Evolutionary conservation across 176 grass and related monocot species (phyloP), one percentile per base, ranked within the genome.

Genomic region (Oryza meyeriana): DNA sequence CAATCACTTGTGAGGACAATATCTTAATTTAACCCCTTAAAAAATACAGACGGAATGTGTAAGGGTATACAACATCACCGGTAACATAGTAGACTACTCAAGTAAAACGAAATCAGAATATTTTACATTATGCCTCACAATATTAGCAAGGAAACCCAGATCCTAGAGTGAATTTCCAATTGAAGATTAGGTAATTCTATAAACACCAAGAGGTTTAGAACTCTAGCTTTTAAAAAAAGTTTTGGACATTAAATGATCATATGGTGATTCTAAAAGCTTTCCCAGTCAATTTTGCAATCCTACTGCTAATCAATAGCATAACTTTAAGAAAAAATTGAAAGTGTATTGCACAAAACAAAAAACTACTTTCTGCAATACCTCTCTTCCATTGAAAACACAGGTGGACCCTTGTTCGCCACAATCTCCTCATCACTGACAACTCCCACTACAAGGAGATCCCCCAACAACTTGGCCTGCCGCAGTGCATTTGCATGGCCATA

Each of bases 371-470:
- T 32, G 30, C 1, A 22, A 33, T 87, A 97, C 94, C 94, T 97
- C 82, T 97, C 94, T 88, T 97, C 91, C 94, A 97, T 97, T 6
- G 88, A 97, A 83, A 97, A 85, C n/a, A 97, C 94, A 83, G 94
- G 94, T 3, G 94, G 94, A 1, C 94, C 94, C 87, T 97, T 97
- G 28, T 97, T 97, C 3, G 91, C 91, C 66, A 93, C 91, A 34
- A 97, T 97, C 88, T 97, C 90, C 83, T 97, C 94, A 35, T 97
- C 94, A 74, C 94, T 97, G 8, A 93, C 91, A 77, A 97, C 91
- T 42, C 94, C 94, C 47, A 97, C 94, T 32, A 97, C 61, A 64
- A 97, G 83, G 64, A 89, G 88, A 85, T 97, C 91, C 8, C 94
- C 94, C 77, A 93, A 71, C 27, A 92, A 59, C 79, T 97, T 97